Evolutionary conservation across 768 basidiomycete species (phyloP).

Genomic region (Pilatotrama ljubarskyi): DNA sequence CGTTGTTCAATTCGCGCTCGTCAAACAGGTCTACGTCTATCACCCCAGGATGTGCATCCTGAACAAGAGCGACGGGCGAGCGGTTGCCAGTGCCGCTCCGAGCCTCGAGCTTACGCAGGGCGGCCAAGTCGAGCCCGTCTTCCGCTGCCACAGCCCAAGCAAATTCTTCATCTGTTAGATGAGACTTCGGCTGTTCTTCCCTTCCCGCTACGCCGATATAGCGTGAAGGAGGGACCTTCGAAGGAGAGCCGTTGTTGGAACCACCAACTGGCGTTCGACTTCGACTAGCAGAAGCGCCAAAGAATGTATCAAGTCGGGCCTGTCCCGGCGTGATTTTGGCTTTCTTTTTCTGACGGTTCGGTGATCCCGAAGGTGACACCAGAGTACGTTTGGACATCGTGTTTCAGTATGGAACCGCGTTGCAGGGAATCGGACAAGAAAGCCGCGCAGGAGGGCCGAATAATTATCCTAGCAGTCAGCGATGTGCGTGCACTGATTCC

Average conservation of each 20-base stretch:
- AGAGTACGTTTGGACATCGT: conserved; percentile 25
- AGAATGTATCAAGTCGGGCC: conserved; percentile 26
- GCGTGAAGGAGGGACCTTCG: not conserved
- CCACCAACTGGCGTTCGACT: not conserved
- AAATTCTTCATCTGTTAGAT: conserved; percentile 20
- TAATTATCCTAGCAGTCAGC: not conserved
- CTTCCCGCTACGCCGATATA: not conserved
- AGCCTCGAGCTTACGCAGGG: conserved; percentile 23
- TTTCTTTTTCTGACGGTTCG: conserved; percentile 23
- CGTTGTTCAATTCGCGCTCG: conserved; percentile 15
- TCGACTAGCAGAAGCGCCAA: conserved; percentile 17
- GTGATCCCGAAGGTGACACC: conserved; percentile 8
- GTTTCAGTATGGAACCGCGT: not conserved
- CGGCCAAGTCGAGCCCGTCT: conserved; percentile 27
- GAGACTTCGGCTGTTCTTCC: not conserved
- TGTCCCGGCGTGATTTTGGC: conserved; percentile 19
- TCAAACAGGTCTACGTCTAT: conserved; percentile 38
- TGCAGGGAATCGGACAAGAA: not conserved
- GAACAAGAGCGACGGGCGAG: not conserved
- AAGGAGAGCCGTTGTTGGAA: not conserved
- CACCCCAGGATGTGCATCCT: conserved; percentile 20
- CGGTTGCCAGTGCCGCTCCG: not conserved
- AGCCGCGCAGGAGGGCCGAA: not conserved
- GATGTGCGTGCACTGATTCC: not conserved
- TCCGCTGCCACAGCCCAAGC: conserved; percentile 27